These are phyloP conservation scores for Fusarium chlamydosporum DNA, from an alignment of 2,329 filamentous ascomycete species.

Conservation along the genomic window DNA sequence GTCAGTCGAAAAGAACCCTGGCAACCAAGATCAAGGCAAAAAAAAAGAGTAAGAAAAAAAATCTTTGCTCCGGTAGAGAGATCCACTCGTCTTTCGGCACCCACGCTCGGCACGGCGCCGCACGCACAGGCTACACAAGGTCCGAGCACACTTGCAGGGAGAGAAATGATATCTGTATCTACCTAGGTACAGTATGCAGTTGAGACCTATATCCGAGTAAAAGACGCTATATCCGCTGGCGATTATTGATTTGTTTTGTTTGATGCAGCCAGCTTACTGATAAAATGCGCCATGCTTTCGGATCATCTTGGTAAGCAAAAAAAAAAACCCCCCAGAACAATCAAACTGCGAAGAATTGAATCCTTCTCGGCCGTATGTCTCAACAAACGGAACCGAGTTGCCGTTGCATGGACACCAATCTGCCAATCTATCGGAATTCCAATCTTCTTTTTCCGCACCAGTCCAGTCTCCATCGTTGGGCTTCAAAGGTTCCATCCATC, in stretches of 20 bases:
- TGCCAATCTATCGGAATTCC: slow-evolving; percentile 7
- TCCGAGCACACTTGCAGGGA: slow-evolving; percentile 12
- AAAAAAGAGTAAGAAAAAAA: slow-evolving; percentile 15
- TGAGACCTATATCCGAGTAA: slow-evolving; percentile 32
- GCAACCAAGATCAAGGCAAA: background rate
- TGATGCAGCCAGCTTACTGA: slow-evolving; percentile 11
- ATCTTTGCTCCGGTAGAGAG: slow-evolving; percentile 26
- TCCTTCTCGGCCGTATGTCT: slow-evolving; percentile 24
- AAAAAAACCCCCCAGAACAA: no score
- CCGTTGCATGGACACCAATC: slow-evolving; percentile 13
- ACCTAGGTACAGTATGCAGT: background rate
- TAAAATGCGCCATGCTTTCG: slow-evolving; percentile 9
- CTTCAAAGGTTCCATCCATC: slow-evolving; percentile 30
- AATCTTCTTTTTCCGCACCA: slow-evolving; percentile 7
- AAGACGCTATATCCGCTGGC: slow-evolving; percentile 32
- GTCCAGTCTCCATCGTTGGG: slow-evolving; percentile 41
- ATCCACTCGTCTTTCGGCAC: slow-evolving; percentile 41
- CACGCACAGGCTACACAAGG: slow-evolving; percentile 12
- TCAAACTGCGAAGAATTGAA: background rate
- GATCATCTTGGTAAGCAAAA: slow-evolving; percentile 27
- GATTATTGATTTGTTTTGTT: background rate
- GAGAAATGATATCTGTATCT: background rate
- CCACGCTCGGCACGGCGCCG: slow-evolving; percentile 44
- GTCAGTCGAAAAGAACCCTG: slow-evolving; percentile 29
- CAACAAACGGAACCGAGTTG: slow-evolving; percentile 37